Conservation (phyloP, 441 rosid species). For the Bocquillonia castaneifolia region DNA sequence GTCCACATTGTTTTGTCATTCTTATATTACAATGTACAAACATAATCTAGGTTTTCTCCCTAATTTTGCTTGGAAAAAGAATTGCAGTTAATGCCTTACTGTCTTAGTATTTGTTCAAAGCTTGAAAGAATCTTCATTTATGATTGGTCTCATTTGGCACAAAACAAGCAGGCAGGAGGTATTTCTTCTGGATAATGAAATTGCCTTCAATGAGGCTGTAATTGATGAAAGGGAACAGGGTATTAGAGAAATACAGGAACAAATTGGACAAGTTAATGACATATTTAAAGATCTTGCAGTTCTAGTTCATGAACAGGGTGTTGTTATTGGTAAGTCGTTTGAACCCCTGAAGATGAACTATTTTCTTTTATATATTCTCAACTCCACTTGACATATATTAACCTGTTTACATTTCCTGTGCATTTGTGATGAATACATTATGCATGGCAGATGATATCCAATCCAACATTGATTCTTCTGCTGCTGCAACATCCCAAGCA, state of each 20-base stretch:
- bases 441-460: slow-evolving; percentile 51
- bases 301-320: slow-evolving; percentile 66
- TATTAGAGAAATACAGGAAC: slow-evolving; percentile 51
- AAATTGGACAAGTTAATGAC: slow-evolving; percentile 62
- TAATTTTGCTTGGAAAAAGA: too few relatives aligned
- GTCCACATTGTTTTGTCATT: neutral
- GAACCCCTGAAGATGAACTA: slow-evolving; percentile 4
- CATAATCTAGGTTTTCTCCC: neutral
- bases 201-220: slow-evolving; percentile 63
- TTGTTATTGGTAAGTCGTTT: slow-evolving; percentile 50
- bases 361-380: slow-evolving; percentile 3
- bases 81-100: too few relatives aligned
- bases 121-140: neutral
- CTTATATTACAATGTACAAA: neutral
- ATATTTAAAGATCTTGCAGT: slow-evolving; percentile 73
- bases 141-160: slow-evolving; percentile 5
- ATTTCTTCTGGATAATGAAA: slow-evolving; percentile 55
- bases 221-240: slow-evolving; percentile 73
- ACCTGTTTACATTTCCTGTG: neutral
- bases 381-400: neutral
- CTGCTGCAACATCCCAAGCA: slow-evolving; percentile 47
- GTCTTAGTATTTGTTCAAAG: slow-evolving; percentile 15
- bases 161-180: slow-evolving; percentile 47
- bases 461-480: slow-evolving; percentile 53
- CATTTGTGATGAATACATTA: neutral